phyloP scores from a whole-genome alignment of 2,329 filamentous ascomycete species.

The Gaeumannomyces tritici region DNA sequence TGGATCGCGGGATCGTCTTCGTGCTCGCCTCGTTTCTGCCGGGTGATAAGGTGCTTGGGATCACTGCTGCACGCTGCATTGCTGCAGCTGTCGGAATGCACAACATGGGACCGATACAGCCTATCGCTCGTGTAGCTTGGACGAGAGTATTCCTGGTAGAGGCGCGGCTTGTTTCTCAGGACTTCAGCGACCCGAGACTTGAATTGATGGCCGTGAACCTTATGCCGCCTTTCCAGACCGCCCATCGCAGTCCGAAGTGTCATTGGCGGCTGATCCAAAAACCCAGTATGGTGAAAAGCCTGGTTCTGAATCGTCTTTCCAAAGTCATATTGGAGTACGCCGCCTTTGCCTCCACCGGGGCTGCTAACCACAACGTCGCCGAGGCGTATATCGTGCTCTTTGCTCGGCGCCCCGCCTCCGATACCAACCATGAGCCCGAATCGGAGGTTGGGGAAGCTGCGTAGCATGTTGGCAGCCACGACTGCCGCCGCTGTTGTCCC shows the following conservation, averaged over 20 bases:
- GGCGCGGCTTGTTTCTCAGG: no score
- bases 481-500: conserved; percentile 15
- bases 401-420: conserved; percentile 24
- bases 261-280: conserved; percentile 1
- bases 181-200: conserved; percentile 3
- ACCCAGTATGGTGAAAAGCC: conserved; percentile 4
- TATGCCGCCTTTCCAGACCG: not conserved
- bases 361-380: conserved; percentile 21
- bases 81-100: not conserved
- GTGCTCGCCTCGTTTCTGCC: not conserved
- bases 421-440: conserved; percentile 23
- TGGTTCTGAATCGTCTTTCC: conserved; percentile 4
- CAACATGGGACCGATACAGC: not conserved
- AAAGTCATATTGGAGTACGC: conserved; percentile 13
- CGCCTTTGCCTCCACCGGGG: conserved; percentile 9
- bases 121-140: not conserved
- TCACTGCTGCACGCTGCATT: not conserved
- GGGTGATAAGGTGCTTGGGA: not conserved
- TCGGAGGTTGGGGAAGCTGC: conserved; percentile 19
- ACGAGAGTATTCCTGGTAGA: not conserved
- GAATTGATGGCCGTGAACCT: conserved; percentile 11
- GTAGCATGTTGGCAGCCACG: conserved; percentile 19
- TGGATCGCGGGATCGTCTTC: conserved; percentile 17
- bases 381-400: conserved; percentile 21
- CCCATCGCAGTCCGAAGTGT: not conserved